Percentiles rank a stretch among this genome's conserved stretches.
Evolutionary conservation across 805 yeast species (phyloP).

Genomic region (Cyberlindnera meyerae): DNA sequence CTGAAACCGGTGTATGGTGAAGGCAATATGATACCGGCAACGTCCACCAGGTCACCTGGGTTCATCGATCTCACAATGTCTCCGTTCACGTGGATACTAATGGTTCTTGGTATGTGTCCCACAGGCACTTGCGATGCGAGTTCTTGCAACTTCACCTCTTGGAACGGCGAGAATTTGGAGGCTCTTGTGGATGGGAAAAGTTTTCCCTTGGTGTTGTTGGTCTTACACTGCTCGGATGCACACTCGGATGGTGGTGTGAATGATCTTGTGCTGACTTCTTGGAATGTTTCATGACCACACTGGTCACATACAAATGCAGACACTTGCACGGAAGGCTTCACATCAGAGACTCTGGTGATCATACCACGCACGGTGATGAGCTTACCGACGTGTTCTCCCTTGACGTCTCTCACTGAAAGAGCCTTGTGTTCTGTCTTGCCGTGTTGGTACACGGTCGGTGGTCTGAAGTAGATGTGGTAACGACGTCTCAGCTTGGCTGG

Average conservation of each 20-base stretch:
- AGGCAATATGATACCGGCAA: constrained; percentile 89
- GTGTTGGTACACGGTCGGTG: constrained; percentile 42
- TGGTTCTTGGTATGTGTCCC: constrained; percentile 91
- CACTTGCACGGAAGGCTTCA: constrained; percentile 85
- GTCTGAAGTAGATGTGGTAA: constrained; percentile 81
- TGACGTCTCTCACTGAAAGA: constrained; percentile 84
- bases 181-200: constrained; percentile 92
- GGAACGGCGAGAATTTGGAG: constrained; percentile 90
- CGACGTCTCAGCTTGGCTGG: constrained; percentile 87
- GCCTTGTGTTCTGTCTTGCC: constrained; percentile 39
- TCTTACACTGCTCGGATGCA: constrained; percentile 71
- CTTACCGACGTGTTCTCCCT: constrained; percentile 78
- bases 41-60: constrained; percentile 95
- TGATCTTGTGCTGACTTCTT: constrained; percentile 80
- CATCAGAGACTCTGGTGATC: constrained; percentile 93
- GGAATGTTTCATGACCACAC: constrained; percentile 95
- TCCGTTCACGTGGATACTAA: constrained; percentile 87
- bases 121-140: constrained; percentile 95
- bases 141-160: constrained; percentile 93
- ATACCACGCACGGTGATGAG: constrained; percentile 90
- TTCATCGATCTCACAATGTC: constrained; percentile 78
- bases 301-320: constrained; percentile 96
- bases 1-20: constrained; percentile 93
- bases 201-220: constrained; percentile 82
- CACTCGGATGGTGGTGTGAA: constrained; percentile 89